These are phyloP conservation scores for Lentinula aciculospora DNA, from an alignment of 768 basidiomycete species.

Conservation along the genomic window DNA sequence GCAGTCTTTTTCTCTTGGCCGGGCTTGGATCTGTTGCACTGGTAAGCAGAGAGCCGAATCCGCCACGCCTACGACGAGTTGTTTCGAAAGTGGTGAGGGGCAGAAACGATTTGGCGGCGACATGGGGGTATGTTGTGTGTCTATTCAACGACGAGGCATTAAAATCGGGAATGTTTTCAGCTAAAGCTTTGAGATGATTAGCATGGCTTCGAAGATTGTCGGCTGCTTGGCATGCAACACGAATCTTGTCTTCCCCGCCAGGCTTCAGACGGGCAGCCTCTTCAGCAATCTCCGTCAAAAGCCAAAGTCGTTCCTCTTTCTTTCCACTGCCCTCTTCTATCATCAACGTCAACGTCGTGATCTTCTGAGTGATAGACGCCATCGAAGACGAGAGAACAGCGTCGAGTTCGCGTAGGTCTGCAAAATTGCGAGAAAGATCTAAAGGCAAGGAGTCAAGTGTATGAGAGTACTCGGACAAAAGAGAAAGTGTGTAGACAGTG, in stretches of 20 bases:
- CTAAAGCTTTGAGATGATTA: conserved; percentile 53
- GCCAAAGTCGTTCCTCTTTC: conserved; percentile 75
- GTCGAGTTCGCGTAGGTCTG: conserved; percentile 96
- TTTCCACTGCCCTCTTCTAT: conserved; percentile 56
- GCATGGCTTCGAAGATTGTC: conserved; percentile 75
- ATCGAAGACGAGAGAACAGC: conserved; percentile 93
- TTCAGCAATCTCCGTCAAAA: conserved; percentile 90
- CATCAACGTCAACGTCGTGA: conserved; percentile 68
- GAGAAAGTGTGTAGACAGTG: conserved; percentile 57
- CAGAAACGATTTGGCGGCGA: conserved; percentile 62
- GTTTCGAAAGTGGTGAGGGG: conserved; percentile 56
- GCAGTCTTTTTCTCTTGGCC: conserved; percentile 53
- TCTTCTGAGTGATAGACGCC: conserved; percentile 72
- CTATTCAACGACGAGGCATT: conserved; percentile 52
- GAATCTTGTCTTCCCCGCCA: conserved; percentile 97
- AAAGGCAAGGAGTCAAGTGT: conserved; percentile 90
- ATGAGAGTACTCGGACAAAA: conserved; percentile 84
- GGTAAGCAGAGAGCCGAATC: conserved; percentile 48
- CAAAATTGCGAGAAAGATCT: conserved; percentile 91
- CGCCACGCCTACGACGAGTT: conserved; percentile 56
- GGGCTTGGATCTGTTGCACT: conserved; percentile 57
- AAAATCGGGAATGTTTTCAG: conserved; percentile 60
- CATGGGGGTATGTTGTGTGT: conserved; percentile 71
- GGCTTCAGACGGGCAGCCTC: conserved; percentile 88
- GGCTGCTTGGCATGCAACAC: conserved; percentile 86